Percentiles rank a stretch among this genome's conserved stretches.
Conservation (phyloP, 2,329 filamentous ascomycete species). For the Hypomyces rosellus region DNA sequence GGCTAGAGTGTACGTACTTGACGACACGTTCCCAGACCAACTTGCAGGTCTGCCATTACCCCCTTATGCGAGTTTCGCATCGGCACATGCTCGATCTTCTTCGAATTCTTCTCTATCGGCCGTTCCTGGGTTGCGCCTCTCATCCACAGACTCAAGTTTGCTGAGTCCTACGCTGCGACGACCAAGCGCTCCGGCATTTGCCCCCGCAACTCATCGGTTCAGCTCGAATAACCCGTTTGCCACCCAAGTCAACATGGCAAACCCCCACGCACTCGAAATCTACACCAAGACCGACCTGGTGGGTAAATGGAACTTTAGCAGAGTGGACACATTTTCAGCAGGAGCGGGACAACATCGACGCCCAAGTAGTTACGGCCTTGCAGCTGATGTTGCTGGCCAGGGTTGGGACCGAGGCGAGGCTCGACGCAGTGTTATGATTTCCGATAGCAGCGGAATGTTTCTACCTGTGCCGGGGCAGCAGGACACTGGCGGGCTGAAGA, state of each 20-base stretch:
- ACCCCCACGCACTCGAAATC: constrained; percentile 50
- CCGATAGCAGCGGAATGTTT: constrained; percentile 46
- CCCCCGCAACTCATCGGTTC: constrained; percentile 34
- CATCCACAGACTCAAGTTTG: constrained; percentile 16
- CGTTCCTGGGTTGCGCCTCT: constrained; percentile 19
- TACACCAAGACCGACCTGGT: constrained; percentile 55
- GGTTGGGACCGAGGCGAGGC: constrained; percentile 48
- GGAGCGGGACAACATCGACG: constrained; percentile 26
- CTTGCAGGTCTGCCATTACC: constrained; percentile 62
- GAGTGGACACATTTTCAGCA: constrained; percentile 33
- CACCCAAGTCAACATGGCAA: constrained; percentile 27
- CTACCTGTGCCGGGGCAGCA: constrained; percentile 40
- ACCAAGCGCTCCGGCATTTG: neutral
- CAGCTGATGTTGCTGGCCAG: constrained; percentile 41
- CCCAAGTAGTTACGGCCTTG: constrained; percentile 53
- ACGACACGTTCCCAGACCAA: constrained; percentile 74
- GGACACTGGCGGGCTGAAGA: neutral
- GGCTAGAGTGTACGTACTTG: constrained; percentile 75
- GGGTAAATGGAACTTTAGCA: constrained; percentile 53
- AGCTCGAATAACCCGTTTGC: constrained; percentile 58
- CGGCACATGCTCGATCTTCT: constrained; percentile 25
- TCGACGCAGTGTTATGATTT: constrained; percentile 48
- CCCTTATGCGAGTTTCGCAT: constrained; percentile 38
- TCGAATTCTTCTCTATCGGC: constrained; percentile 24
- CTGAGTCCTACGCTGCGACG: neutral